Evolutionary conservation across 768 basidiomycete genomes (phyloP), one percentile per base, ranked within the genome.

Genomic region (Leccinum subgranulosum): DNA sequence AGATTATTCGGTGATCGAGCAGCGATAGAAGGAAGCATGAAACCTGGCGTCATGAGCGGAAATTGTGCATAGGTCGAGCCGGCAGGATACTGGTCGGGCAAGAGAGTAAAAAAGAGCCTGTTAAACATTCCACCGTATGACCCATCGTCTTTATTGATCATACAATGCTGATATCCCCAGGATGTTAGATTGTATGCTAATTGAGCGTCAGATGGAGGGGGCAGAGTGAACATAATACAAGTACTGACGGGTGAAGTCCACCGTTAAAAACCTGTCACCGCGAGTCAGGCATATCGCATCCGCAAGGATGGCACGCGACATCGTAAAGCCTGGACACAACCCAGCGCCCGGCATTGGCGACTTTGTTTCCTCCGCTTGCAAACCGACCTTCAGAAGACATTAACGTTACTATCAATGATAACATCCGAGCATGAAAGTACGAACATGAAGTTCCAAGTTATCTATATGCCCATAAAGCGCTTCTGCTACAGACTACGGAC

Each of bases 241-340:
- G 27, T 25, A 75, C 87, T 21, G 61, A 88, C 89, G 89, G 8
- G 88, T 92, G 64, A 84, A 85, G 41, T 92, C 89, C 9, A 79
- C 78, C 1, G 91, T 92, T 61, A 90, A 71, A 74, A 88, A 92
- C 7, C 88, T 82, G 67, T 94, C 92, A 7, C 92, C 90, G 28
- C 91, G 83, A 33, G 81, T 83, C 55, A 93, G 75, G 60, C 79
- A 84, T 36, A 92, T 84, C 3, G 90, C 90, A 67, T 91, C 90
- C 9, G 85, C 79, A 14, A 94, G 76, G 60, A 94, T 93, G 19
- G 90, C 88, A 47, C 91, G 79, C 6, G 90, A 90, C 59, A 90
- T 87, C 5, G 92, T 92, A 73, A 84, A 92, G 27, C 90, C 88
- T 7, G 90, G 90, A 68, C 89, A 92, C 6, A 92, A 67, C 11